Base-by-base conservation (phyloP, 257 asterid genomes). In the Solanum tacnaense region DNA sequence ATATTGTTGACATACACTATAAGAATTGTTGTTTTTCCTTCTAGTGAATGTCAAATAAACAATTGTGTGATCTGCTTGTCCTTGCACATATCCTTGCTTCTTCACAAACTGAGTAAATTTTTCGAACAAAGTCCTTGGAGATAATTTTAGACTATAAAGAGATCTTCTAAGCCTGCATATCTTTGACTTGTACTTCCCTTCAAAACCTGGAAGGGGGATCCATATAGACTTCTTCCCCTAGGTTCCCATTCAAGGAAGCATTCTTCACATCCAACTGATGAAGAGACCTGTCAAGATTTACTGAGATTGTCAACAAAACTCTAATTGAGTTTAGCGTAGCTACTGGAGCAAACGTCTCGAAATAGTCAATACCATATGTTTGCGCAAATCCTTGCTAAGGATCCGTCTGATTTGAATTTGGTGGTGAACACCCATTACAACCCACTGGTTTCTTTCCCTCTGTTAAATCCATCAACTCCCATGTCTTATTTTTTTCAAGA, bases 21-120 rank as follows among this genome's bases (percentile, higher is more conserved):
- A 8, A 86, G 32, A 20, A 86, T 8, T 10, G 38, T 20, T 27
- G 82, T 49, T 79, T 85, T 85, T 89, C 35, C 34, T 11, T 38
- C 5, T 36, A 6, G 34, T 38, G 58, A 76, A 23, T 76, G 58
- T n/a, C 34, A 68, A 6, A 13, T 44, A 79, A 34, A 72, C 49
- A 86, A 86, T 76, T 68, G 70, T 89, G 44, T 78, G 76, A 70
- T 78, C 9, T 23, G 41, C 82, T 58, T 86, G 87, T 81, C 85
- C 29, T 56, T 82, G 85, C 4, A 18, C 8, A n/a, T 34, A 68
- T 3, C 74, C 74, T n/a, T 65, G 72, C 72, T 25, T 65, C 72
- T 65, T 65, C 34, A 65, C 16, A 65, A 60, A 2, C 5, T 27
- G 36, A 27, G 21, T 68, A 68, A 27, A 68, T 31, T 31, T 68